Conservation (phyloP, 495 filamentous ascomycete genomes). For the Pyronema omphalodes region DNA sequence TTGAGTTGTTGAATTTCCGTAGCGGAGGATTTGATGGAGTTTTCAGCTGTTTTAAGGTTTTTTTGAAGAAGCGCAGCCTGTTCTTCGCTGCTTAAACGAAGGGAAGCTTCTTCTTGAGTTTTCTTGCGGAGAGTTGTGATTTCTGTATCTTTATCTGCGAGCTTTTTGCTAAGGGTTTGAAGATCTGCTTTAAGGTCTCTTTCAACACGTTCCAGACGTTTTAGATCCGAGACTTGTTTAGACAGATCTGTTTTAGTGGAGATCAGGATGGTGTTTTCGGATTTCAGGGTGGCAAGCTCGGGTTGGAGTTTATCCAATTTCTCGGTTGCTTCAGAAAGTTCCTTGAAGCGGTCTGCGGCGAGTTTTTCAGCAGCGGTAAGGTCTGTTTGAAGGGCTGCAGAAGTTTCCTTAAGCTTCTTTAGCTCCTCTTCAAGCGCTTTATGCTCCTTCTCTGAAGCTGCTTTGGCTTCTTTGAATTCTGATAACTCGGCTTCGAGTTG, state of each 20-base stretch:
- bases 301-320: constrained; percentile 70
- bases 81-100: constrained; percentile 58
- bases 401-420: constrained; percentile 53
- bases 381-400: constrained; percentile 57
- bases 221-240: constrained; percentile 48
- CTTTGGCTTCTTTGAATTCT: constrained; percentile 33
- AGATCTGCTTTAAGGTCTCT: constrained; percentile 63
- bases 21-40: constrained; percentile 41
- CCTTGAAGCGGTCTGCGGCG: constrained; percentile 70
- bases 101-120: constrained; percentile 52
- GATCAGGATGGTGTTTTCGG: constrained; percentile 57
- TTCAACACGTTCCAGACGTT: constrained; percentile 56
- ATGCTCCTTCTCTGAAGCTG: constrained; percentile 37
- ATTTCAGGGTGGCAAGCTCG: constrained; percentile 55
- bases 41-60: constrained; percentile 55
- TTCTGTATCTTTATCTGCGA: constrained; percentile 56
- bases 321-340: constrained; percentile 58
- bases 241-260: constrained; percentile 50
- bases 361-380: constrained; percentile 71
- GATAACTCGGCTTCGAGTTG: constrained; percentile 54
- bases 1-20: constrained; percentile 39
- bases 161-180: constrained; percentile 43
- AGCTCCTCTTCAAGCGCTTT: constrained; percentile 49
- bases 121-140: constrained; percentile 58
- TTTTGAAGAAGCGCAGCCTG: constrained; percentile 47